phyloP scores from a whole-genome alignment of 768 basidiomycete species.

The Tricholoma sp. region DNA sequence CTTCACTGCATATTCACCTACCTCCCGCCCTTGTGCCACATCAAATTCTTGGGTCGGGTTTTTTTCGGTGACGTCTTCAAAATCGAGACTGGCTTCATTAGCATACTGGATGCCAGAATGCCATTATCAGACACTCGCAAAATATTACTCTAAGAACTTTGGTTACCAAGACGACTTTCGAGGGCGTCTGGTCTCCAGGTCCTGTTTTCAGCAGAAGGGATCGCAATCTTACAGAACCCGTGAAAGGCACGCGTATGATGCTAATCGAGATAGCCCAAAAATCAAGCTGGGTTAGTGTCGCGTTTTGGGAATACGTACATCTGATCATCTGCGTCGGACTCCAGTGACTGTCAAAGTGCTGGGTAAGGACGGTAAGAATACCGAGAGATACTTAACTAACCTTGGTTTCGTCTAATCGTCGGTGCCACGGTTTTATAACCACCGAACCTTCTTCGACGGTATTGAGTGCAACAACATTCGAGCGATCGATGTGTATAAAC shows the following conservation, averaged over 20 bases:
- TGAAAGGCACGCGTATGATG: constrained; percentile 84
- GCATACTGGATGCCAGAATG: constrained; percentile 47
- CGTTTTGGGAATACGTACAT: constrained; percentile 41
- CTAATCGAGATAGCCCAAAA: constrained; percentile 29
- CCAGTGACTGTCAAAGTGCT: constrained; percentile 53
- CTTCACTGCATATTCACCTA: constrained; percentile 86
- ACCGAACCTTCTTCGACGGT: constrained; percentile 43
- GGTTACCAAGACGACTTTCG: constrained; percentile 64
- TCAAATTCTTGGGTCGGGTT: constrained; percentile 69
- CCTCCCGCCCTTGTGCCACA: constrained; percentile 63
- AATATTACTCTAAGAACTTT: not conserved
- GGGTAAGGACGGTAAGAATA: constrained; percentile 1
- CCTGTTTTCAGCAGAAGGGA: constrained; percentile 82
- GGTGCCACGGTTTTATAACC: constrained; percentile 85
- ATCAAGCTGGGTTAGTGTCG: not conserved
- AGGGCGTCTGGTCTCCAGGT: constrained; percentile 72
- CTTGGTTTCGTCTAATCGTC: constrained; percentile 62
- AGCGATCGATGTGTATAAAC: constrained; percentile 68
- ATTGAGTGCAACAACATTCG: constrained; percentile 80
- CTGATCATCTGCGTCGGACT: constrained; percentile 91
- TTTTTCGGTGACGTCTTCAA: constrained; percentile 61
- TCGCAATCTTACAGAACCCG: constrained; percentile 78
- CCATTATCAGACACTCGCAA: not conserved
- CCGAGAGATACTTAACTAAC: constrained; percentile 35
- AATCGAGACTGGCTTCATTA: constrained; percentile 77